Evolutionary conservation across 257 asterid species (phyloP).

Genomic region (Lycium barbarum): DNA sequence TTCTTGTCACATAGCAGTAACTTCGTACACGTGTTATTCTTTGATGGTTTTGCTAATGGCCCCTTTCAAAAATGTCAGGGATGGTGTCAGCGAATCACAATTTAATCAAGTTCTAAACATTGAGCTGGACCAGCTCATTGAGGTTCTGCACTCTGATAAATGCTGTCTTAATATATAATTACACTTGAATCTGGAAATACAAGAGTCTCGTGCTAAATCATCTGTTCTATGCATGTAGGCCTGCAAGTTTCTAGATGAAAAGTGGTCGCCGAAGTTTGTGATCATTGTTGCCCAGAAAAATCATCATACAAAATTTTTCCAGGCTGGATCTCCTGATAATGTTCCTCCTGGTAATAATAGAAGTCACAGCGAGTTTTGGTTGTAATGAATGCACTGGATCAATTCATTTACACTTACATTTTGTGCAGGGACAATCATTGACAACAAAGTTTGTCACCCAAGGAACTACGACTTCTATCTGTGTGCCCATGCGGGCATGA

Average conservation of each 20-base stretch:
- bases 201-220: background rate
- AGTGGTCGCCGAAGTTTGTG: constrained; percentile 82
- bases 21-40: background rate
- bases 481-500: constrained; percentile 97
- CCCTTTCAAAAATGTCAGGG: constrained; percentile 49
- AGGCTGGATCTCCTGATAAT: constrained; percentile 78
- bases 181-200: background rate
- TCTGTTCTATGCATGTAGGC: constrained; percentile 56
- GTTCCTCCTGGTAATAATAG: constrained; percentile 75
- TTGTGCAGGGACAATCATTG: constrained; percentile 84
- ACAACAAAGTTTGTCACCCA: constrained; percentile 85
- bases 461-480: constrained; percentile 86
- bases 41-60: background rate
- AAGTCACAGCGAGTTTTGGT: background rate
- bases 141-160: constrained; percentile 49
- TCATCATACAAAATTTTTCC: constrained; percentile 91
- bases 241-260: constrained; percentile 80
- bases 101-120: constrained; percentile 82
- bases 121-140: constrained; percentile 82
- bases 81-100: constrained; percentile 91
- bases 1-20: background rate
- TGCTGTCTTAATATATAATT: background rate
- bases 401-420: constrained; percentile 16
- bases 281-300: constrained; percentile 90
- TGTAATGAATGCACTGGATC: background rate